Base-by-base conservation (phyloP, 2,329 filamentous ascomycete genomes). In the Cordyceps tenuipes region DNA sequence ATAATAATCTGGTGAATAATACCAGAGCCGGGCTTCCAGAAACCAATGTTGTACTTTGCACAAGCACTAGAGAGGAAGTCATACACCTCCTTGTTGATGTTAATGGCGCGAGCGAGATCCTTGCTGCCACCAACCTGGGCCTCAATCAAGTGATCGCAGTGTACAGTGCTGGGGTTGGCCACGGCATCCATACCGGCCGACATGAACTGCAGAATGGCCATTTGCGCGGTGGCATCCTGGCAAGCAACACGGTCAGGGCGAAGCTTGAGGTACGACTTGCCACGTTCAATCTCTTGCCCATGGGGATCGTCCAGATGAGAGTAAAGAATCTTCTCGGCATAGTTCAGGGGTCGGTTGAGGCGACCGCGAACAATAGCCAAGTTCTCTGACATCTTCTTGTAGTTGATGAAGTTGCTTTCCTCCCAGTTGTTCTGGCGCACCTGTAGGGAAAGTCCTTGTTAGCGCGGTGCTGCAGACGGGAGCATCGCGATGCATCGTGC, bases 191-290 rank as follows among this genome's bases (percentile, higher is more conserved):
- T 93, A 75, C 93, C 93, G 63, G 94, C 93, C 60, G 91, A 96
- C 92, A 99, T 99, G 85, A 99, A 99, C 82, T 99, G 94, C 62
- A 99, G 84, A 68, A 99, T 96, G 66, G 94, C 94, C 94, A 99
- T 99, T 84, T 99, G 94, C 65, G 94, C 94, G 63, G 94, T 97
- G 73, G 94, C 94, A 84, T 99, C 94, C 82, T 99, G 94, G 83
- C 94, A 97, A 76, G 94, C 94, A 71, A 99, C 94, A 77, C 94
- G 90, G 75, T 99, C 94, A 61, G 94, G 94, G 67, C 94, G 90
- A 68, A 99, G 87, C 82, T 93, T 97, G 67, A 99, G 86, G 79
- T 99, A 97, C 63, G 92, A 97, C 70, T 85, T 85, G 72, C 94
- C 94, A 75, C 94, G 91, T 85, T 97, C 86, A 70, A 99, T 96